A percentile compares a stretch with the other conserved stretches of the same genome.
These are phyloP conservation scores for Scheffersomyces parashehatae DNA, from an alignment of 1,139 yeast genomes.

Conservation along the genomic window DNA sequence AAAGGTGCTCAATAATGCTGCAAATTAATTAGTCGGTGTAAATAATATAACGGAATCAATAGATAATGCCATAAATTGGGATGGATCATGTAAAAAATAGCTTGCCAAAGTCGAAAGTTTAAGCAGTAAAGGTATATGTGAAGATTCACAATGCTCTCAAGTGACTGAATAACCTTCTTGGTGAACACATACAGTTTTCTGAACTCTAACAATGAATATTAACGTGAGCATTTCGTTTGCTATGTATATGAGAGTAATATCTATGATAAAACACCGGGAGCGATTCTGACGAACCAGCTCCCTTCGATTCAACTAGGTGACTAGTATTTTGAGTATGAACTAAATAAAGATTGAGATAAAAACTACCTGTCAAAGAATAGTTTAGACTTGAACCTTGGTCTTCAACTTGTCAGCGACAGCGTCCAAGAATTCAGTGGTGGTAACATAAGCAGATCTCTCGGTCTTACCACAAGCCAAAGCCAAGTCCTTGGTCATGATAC, in stretches of 20 bases:
- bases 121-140: too few relatives aligned
- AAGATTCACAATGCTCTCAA: too few relatives aligned
- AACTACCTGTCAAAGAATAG: slow-evolving; percentile 5
- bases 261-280: not conserved
- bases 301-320: not conserved
- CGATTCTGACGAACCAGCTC: not conserved
- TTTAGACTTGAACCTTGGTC: slow-evolving; percentile 9
- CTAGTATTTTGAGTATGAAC: not conserved
- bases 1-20: too few relatives aligned
- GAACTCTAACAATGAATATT: too few relatives aligned
- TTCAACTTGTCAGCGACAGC: slow-evolving; percentile 56
- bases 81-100: too few relatives aligned
- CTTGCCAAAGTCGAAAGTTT: too few relatives aligned
- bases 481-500: slow-evolving; percentile 93
- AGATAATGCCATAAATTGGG: too few relatives aligned
- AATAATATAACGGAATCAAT: too few relatives aligned
- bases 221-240: not conserved
- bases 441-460: slow-evolving; percentile 75
- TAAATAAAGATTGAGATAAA: not conserved
- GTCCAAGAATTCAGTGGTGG: slow-evolving; percentile 88
- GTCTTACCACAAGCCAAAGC: slow-evolving; percentile 87
- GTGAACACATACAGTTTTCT: too few relatives aligned
- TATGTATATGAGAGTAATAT: not conserved
- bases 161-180: too few relatives aligned
- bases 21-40: too few relatives aligned